A percentile compares a stretch with the other conserved stretches of the same genome.
Evolutionary conservation across 257 asterid genomes (phyloP).

Genomic region (Lavandula angustifolia): DNA sequence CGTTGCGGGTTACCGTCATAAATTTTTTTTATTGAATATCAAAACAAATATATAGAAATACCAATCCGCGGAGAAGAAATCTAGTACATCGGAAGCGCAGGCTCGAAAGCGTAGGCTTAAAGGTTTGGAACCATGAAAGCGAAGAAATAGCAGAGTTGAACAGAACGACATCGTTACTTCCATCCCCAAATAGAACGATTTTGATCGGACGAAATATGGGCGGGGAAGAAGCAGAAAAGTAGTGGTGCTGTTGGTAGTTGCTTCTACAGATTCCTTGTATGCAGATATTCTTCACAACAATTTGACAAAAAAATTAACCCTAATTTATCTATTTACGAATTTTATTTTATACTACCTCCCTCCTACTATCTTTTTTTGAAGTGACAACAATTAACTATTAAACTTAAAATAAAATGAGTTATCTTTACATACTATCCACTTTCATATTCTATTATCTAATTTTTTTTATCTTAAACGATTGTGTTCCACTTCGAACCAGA

Average conservation of each 20-base stretch:
- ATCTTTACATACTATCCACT: too few relatives aligned
- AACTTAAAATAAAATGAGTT: too few relatives aligned
- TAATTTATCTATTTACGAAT: too few relatives aligned
- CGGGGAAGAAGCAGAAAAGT: conserved; percentile 37
- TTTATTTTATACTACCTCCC: too few relatives aligned
- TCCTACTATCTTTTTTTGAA: too few relatives aligned
- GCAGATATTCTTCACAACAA: neutral
- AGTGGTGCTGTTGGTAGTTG: conserved; percentile 27
- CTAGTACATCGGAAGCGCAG: conserved; percentile 79
- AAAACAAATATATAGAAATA: conserved; percentile 31
- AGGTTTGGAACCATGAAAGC: conserved; percentile 39
- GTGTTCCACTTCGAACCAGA: too few relatives aligned
- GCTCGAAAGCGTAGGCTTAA: conserved; percentile 47
- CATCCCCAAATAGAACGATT: neutral
- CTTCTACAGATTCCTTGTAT: neutral
- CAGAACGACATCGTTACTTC: conserved; percentile 58
- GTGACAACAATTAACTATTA: too few relatives aligned
- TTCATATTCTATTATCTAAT: too few relatives aligned
- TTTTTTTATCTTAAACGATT: too few relatives aligned
- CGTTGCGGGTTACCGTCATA: too few relatives aligned
- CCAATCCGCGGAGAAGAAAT: conserved; percentile 84
- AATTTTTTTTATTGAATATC: too few relatives aligned
- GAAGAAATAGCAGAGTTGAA: conserved; percentile 40
- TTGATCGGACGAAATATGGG: conserved; percentile 35
- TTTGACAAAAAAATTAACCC: neutral